Evolutionary conservation across 164 flowering plant species (phyloP).

Genomic region (Pachysandra terminalis): DNA sequence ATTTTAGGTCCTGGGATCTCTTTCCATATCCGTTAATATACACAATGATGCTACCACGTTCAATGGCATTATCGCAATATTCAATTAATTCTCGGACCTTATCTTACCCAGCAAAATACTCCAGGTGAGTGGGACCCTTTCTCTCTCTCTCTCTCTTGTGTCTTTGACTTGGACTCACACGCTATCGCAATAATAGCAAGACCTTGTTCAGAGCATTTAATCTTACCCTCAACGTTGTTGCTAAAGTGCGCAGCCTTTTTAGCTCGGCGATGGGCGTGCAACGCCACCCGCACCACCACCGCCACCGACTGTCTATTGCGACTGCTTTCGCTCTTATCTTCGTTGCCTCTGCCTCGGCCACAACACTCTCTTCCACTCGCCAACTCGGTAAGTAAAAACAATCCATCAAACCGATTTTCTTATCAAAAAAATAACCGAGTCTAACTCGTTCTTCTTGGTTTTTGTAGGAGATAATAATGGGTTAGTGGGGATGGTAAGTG

Average conservation of each 20-base stretch:
- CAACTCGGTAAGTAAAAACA: constrained; percentile 26
- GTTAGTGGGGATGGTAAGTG: background rate
- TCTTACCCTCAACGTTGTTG: constrained; percentile 3
- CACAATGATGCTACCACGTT: background rate
- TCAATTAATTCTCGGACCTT: background rate
- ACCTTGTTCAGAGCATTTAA: background rate
- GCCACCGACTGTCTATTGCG: background rate
- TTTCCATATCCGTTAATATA: background rate
- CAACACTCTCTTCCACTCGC: constrained; percentile 13
- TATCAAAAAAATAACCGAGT: background rate
- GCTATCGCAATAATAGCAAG: constrained; percentile 20
- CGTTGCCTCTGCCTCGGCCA: constrained; percentile 27
- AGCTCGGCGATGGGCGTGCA: constrained; percentile 33
- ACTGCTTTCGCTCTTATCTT: constrained; percentile 35
- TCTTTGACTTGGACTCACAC: constrained; percentile 46
- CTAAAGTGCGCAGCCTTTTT: constrained; percentile 19
- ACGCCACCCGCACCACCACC: constrained; percentile 28
- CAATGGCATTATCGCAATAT: constrained; percentile 9
- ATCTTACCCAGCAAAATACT: background rate
- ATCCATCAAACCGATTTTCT: background rate
- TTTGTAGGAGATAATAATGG: background rate
- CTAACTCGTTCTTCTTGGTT: background rate
- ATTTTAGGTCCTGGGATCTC: too few species aligned
- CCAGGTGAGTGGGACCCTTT: constrained; percentile 4
- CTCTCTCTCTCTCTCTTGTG: constrained; percentile 7